These are phyloP conservation scores for Cystobasidiaceae sp. DNA, from an alignment of 1,284 basidiomycete species.

Conservation along the genomic window DNA sequence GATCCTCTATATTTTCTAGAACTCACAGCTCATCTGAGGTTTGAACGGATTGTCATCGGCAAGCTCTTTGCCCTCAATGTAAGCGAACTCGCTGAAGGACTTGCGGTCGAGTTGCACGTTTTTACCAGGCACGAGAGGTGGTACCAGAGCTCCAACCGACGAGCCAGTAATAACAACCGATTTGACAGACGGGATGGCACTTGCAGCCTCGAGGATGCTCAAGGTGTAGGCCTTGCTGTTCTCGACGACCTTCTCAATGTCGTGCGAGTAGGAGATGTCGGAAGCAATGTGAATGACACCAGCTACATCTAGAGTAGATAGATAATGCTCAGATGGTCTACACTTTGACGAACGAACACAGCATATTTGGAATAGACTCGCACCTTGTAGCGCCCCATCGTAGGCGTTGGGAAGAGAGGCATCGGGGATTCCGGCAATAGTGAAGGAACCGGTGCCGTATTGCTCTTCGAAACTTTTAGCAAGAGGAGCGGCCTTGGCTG, in stretches of 20 bases:
- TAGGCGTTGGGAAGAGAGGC: background rate
- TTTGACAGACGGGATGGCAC: conserved; percentile 9
- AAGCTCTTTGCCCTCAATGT: background rate
- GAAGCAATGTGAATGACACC: conserved; percentile 30
- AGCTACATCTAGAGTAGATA: conserved; percentile 3
- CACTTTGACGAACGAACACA: too few relatives aligned
- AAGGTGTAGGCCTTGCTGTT: conserved; percentile 5
- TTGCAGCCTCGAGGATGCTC: conserved; percentile 18
- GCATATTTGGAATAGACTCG: background rate
- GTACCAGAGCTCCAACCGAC: conserved; percentile 2
- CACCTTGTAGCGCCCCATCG: conserved; percentile 15
- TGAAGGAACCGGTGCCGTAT: conserved; percentile 11
- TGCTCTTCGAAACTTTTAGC: conserved; percentile 7
- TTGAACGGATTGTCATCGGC: background rate
- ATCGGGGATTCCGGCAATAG: conserved; percentile 7
- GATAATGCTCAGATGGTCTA: background rate
- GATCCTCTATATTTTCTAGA: background rate
- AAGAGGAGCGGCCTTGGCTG: background rate
- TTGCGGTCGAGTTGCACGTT: background rate
- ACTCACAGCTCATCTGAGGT: conserved; percentile 10
- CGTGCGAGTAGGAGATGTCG: conserved; percentile 20
- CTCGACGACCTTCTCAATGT: conserved; percentile 18
- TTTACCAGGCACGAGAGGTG: conserved; percentile 6
- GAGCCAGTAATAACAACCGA: conserved; percentile 32
- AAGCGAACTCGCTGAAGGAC: background rate